Percentiles rank a stretch among this genome's conserved stretches.
Evolutionary conservation across 106 monocot species (phyloP).

Genomic region (Dendrobium nobile): DNA sequence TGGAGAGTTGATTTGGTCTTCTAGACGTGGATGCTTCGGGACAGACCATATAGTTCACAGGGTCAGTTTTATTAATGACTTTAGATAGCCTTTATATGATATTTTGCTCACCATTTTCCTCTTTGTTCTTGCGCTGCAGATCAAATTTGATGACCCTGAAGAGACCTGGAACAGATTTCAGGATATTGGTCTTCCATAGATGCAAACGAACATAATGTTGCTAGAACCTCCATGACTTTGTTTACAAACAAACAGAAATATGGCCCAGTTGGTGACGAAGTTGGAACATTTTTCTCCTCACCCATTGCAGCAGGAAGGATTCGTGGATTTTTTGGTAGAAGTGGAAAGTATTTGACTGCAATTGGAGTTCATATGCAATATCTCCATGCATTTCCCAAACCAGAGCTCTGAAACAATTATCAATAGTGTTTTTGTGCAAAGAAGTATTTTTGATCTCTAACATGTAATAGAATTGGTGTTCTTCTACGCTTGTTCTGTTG

Average conservation of each 20-base stretch:
- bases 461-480: no score
- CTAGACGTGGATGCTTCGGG: slow-evolving; percentile 29
- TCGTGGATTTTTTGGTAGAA: slow-evolving; percentile 38
- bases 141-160: slow-evolving; percentile 32
- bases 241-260: slow-evolving; percentile 32
- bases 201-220: slow-evolving; percentile 6
- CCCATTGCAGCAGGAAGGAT: slow-evolving; percentile 33
- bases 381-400: not conserved
- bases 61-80: slow-evolving; percentile 9
- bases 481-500: no score
- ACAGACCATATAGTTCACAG: slow-evolving; percentile 19
- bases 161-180: slow-evolving; percentile 30
- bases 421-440: no score
- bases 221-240: slow-evolving; percentile 31
- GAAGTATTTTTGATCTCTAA: no score
- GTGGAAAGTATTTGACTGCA: slow-evolving; percentile 26
- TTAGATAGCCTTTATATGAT: no score
- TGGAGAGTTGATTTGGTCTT: slow-evolving; percentile 46
- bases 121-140: slow-evolving; percentile 18
- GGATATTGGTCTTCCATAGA: slow-evolving; percentile 26
- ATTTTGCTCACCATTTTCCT: no score
- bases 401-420: no score
- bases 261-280: slow-evolving; percentile 38
- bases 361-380: slow-evolving; percentile 13
- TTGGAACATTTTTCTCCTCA: slow-evolving; percentile 38